Percentiles rank a stretch among this genome's conserved stretches.
Evolutionary conservation across 176 grass and related monocot species (phyloP).

Genomic region (Puya raimondii): DNA sequence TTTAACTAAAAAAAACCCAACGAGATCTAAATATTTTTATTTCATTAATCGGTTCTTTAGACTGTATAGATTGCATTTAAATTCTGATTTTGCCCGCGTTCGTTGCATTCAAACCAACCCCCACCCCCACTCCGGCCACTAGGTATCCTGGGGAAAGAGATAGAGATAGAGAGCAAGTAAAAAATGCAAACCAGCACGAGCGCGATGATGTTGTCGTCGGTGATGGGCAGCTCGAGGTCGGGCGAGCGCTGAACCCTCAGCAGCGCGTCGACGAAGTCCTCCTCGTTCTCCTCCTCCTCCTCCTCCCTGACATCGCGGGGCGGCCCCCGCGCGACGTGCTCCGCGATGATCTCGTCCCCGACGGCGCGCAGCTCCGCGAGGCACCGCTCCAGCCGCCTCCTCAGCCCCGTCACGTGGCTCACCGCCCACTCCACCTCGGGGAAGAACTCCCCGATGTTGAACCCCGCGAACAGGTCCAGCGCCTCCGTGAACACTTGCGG

Average conservation of each 20-base stretch:
- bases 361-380: background rate
- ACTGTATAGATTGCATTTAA: too few relatives aligned
- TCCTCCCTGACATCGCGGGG: background rate
- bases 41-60: too few relatives aligned
- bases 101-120: too few relatives aligned
- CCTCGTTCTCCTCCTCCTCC: background rate
- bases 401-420: conserved; percentile 17
- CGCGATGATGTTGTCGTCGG: conserved; percentile 26
- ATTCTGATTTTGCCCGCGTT: too few relatives aligned
- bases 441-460: conserved; percentile 33
- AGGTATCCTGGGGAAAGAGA: too few relatives aligned
- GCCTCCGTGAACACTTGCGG: conserved; percentile 26
- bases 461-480: conserved; percentile 25
- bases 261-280: conserved; percentile 24
- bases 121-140: too few relatives aligned
- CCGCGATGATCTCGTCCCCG: conserved; percentile 25
- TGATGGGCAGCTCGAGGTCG: conserved; percentile 17
- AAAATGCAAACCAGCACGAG: conserved; percentile 14
- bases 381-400: background rate
- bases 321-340: background rate
- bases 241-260: conserved; percentile 11
- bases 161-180: background rate
- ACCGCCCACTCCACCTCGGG: conserved; percentile 22
- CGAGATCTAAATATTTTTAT: too few relatives aligned
- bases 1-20: too few relatives aligned